A percentile compares a stretch with the other conserved stretches of the same genome.
These are phyloP conservation scores for Sanghuangporus baumii DNA, from an alignment of 1,284 basidiomycete species.

Conservation along the genomic window DNA sequence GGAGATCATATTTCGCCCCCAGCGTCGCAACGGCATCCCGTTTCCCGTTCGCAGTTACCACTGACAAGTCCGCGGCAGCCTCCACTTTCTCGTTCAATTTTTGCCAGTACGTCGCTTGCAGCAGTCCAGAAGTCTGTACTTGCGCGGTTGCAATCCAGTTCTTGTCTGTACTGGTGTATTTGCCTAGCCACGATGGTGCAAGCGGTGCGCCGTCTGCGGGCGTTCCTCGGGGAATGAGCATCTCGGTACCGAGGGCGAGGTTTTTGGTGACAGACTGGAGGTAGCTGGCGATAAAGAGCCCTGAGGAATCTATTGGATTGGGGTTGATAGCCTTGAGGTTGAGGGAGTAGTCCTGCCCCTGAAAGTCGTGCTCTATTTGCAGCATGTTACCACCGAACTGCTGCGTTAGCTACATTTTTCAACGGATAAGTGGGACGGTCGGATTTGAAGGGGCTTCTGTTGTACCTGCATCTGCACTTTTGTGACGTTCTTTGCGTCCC, in stretches of 20 bases:
- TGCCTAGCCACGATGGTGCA: slow-evolving; percentile 84
- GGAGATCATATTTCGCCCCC: slow-evolving; percentile 95
- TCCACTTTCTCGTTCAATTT: slow-evolving; percentile 96
- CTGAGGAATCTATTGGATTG: slow-evolving; percentile 82
- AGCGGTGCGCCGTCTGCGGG: slow-evolving; percentile 31
- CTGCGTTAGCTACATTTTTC: slow-evolving; percentile 23
- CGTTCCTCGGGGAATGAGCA: slow-evolving; percentile 66
- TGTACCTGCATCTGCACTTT: slow-evolving; percentile 89
- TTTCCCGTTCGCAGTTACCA: slow-evolving; percentile 72
- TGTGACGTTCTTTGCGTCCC: slow-evolving; percentile 75
- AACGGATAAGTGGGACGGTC: slow-evolving; percentile 9
- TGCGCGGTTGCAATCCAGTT: slow-evolving; percentile 94
- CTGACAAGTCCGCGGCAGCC: slow-evolving; percentile 91
- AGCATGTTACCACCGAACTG: slow-evolving; percentile 82
- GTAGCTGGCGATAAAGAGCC: slow-evolving; percentile 92
- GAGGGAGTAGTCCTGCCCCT: slow-evolving; percentile 83
- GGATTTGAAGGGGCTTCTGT: not conserved
- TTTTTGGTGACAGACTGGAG: slow-evolving; percentile 94
- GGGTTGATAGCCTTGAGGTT: slow-evolving; percentile 94
- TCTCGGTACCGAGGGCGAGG: slow-evolving; percentile 87
- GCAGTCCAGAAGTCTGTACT: slow-evolving; percentile 78
- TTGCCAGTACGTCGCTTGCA: slow-evolving; percentile 97
- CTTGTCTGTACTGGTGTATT: slow-evolving; percentile 69
- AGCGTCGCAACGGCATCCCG: slow-evolving; percentile 91
- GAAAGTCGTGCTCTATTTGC: slow-evolving; percentile 93